Conservation (phyloP, 495 filamentous ascomycete genomes). For the Trichoderma virens region DNA sequence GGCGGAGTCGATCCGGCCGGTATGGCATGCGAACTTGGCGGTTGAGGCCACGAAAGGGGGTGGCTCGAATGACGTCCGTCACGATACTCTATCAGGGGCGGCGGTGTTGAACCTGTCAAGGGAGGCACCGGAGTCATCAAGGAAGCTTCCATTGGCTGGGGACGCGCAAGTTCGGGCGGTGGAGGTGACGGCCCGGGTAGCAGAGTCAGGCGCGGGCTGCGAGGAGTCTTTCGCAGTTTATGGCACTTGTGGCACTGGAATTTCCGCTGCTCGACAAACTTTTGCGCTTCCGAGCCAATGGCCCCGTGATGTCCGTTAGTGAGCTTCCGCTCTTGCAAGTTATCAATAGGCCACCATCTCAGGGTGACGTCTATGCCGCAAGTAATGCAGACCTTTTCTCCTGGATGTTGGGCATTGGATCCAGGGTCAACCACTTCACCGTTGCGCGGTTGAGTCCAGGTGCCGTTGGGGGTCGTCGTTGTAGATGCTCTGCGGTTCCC, state of each 20-base stretch:
- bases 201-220: constrained; percentile 20
- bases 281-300: constrained; percentile 33
- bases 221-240: constrained; percentile 32
- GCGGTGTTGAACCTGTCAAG: not conserved
- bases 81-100: not conserved
- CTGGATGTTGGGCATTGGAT: constrained; percentile 18
- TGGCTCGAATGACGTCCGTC: not conserved
- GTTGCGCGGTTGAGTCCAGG: constrained; percentile 11
- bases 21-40: constrained; percentile 17
- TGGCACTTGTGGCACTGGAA: constrained; percentile 52
- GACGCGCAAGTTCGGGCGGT: constrained; percentile 26
- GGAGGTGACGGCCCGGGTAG: constrained; percentile 26
- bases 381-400: constrained; percentile 45
- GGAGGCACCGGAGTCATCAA: not conserved
- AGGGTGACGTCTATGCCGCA: constrained; percentile 54
- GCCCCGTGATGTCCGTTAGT: constrained; percentile 34
- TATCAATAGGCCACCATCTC: constrained; percentile 49
- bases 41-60: constrained; percentile 8
- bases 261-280: constrained; percentile 42
- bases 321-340: constrained; percentile 28
- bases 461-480: constrained; percentile 14
- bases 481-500: constrained; percentile 34
- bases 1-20: constrained; percentile 18
- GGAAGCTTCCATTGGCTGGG: constrained; percentile 15
- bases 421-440: constrained; percentile 12